These are phyloP conservation scores for Saccharata proteae DNA, from an alignment of 2,329 filamentous ascomycete species.

Conservation along the genomic window DNA sequence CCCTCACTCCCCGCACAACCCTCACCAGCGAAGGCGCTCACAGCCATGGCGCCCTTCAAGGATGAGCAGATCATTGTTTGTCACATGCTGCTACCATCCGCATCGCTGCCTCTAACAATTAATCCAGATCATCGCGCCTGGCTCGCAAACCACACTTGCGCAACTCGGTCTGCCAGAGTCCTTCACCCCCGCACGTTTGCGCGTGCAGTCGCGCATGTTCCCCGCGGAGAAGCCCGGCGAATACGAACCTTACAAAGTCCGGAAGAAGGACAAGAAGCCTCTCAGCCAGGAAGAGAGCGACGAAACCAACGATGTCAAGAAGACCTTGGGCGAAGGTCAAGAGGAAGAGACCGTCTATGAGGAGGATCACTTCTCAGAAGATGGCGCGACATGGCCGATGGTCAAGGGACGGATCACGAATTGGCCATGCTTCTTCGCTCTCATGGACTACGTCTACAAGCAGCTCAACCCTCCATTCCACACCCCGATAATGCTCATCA, in stretches of 20 bases:
- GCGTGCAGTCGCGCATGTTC: constrained; percentile 91
- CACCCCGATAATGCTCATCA: constrained; percentile 83
- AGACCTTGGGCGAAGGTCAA: constrained; percentile 27
- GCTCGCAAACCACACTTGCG: constrained; percentile 80
- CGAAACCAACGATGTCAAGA: constrained; percentile 14
- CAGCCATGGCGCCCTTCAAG: constrained; percentile 31
- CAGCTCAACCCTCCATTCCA: constrained; percentile 84
- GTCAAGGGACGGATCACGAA: constrained; percentile 70
- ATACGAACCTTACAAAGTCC: constrained; percentile 72
- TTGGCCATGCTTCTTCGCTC: constrained; percentile 86
- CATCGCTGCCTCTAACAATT: constrained; percentile 1
- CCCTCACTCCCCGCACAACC: no score
- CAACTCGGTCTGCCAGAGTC: constrained; percentile 81
- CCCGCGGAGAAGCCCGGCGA: constrained; percentile 61
- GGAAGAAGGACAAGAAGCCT: constrained; percentile 27
- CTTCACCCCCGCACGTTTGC: constrained; percentile 80
- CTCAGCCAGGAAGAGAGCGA: constrained; percentile 20
- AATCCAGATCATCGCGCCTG: constrained; percentile 56
- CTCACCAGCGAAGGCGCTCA: constrained; percentile 1
- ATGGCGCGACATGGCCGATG: constrained; percentile 85
- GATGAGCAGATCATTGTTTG: constrained; percentile 34
- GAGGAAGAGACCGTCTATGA: constrained; percentile 57
- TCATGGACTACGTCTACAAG: constrained; percentile 85
- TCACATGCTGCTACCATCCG: not conserved
- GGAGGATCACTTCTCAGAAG: constrained; percentile 76